Conservation (phyloP, 2,329 filamentous ascomycete genomes). For the Xylariomycetidae sp. region DNA sequence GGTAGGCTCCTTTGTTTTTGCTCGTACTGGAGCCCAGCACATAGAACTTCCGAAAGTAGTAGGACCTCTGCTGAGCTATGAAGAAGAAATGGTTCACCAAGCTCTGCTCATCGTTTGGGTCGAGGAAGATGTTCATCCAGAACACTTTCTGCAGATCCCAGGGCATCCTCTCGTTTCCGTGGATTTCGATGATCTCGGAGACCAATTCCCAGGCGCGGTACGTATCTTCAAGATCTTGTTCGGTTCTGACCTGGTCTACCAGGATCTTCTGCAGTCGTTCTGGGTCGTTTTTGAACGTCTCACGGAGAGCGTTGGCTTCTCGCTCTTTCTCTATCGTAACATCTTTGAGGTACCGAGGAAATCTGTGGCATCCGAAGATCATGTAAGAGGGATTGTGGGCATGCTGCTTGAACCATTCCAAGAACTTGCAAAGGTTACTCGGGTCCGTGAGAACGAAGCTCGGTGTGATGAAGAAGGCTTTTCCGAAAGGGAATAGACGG, state of each 20-base stretch:
- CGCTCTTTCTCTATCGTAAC: slow-evolving; percentile 28
- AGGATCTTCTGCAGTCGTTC: slow-evolving; percentile 10
- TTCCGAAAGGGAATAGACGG: slow-evolving; percentile 38
- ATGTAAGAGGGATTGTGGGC: slow-evolving; percentile 19
- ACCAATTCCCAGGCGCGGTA: slow-evolving; percentile 18
- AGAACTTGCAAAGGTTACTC: slow-evolving; percentile 27
- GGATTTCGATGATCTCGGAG: slow-evolving; percentile 20
- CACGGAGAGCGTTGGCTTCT: slow-evolving; percentile 12
- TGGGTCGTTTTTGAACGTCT: slow-evolving; percentile 11
- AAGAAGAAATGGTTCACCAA: slow-evolving; percentile 58
- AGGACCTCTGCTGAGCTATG: slow-evolving; percentile 46
- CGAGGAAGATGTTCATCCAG: slow-evolving; percentile 41
- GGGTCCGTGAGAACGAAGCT: slow-evolving; percentile 45
- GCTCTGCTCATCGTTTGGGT: slow-evolving; percentile 55
- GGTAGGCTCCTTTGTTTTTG: slow-evolving; percentile 21
- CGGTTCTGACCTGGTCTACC: slow-evolving; percentile 8
- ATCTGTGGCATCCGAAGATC: slow-evolving; percentile 31
- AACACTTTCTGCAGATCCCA: slow-evolving; percentile 32
- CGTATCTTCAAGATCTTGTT: slow-evolving; percentile 15
- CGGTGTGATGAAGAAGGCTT: slow-evolving; percentile 41
- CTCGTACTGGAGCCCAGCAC: slow-evolving; percentile 43
- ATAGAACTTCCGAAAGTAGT: slow-evolving; percentile 47
- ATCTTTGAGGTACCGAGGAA: slow-evolving; percentile 29
- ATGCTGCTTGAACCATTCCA: slow-evolving; percentile 33
- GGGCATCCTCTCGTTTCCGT: slow-evolving; percentile 27